Evolutionary conservation across 78 protist species (phyloP), one percentile per base, ranked within the genome.

Genomic region (Capsaspora owczarzaki): DNA sequence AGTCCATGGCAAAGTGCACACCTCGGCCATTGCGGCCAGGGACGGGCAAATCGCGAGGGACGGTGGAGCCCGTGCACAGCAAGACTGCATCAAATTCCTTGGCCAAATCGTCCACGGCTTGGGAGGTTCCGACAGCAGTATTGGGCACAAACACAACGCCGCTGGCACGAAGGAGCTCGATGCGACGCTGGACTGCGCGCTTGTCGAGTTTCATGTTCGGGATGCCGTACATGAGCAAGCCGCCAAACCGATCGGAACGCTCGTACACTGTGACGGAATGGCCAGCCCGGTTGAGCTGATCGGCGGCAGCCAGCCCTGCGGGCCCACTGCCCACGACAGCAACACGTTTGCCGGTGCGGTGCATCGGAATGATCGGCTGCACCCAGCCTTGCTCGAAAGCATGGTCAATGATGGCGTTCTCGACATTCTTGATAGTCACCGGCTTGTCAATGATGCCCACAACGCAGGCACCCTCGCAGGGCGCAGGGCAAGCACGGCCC

Each of bases 401-500:
- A 29, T 41, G 41, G 82, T 93, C 94, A 72, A 90, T 88, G 87
- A 93, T 93, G 71, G 96, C 76, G 46, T 60, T 44, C 77, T 93
- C 96, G 42, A 93, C 84, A 46, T 72, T 53, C 86, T 93, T 93
- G 86, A 93, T 93, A 49, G 89, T 78, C 56, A 93, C 96, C 37
- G 92, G 69, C 71, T 74, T 61, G 60, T 69, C 82, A 80, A 68
- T 87, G 82, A 89, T 83, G 71, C 96, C 96, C 40, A 90, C 85
- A 31, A 87, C 90, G 81, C 96, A 93, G 40, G 96, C 91, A 29
- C 95, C 96, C 82, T 93, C 96, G 79, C 96, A 93, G 8, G 96
- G 96, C 40, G 96, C 96, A 0, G 96, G 96, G 85, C 96, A 93
- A 70, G 88, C 93, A 53, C 92, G 85, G n/a, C 96, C 96, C 33